Conservation (phyloP, 78 protist genomes). For the Trichosphaerium sp. region DNA sequence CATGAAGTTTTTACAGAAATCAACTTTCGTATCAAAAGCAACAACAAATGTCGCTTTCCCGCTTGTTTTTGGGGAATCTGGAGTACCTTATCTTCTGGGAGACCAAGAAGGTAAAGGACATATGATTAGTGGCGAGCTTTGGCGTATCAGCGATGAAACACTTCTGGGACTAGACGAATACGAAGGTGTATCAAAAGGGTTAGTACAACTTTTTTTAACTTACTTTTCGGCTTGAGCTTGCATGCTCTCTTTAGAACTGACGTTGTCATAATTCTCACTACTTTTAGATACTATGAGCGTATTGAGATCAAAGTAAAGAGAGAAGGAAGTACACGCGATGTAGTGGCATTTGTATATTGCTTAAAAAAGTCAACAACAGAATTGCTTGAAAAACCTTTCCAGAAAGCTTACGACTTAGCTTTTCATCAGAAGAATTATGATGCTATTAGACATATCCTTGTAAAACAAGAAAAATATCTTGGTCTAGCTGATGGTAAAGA, state of each 20-base stretch:
- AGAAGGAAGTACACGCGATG: not conserved
- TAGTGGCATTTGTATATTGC: not conserved
- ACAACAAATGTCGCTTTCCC: not conserved
- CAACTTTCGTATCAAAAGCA: not conserved
- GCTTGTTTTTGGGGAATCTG: constrained; percentile 1
- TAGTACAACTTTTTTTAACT: not conserved
- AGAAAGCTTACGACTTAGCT: not conserved
- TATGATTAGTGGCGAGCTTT: not conserved
- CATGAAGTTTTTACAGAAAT: not conserved
- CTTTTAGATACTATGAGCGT: constrained; percentile 1
- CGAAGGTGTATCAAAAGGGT: not conserved
- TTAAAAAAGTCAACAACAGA: not conserved
- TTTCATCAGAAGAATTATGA: not conserved
- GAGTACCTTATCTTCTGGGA: constrained; percentile 8
- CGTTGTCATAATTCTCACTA: not conserved
- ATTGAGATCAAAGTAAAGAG: not conserved
- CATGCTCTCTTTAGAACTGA: not conserved
- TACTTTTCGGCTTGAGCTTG: not conserved
- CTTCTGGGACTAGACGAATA: constrained; percentile 13
- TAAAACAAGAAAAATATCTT: constrained; percentile 1
- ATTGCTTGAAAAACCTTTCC: not conserved
- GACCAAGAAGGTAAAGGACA: not conserved
- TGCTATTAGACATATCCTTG: constrained; percentile 9
- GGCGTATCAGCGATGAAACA: not conserved
- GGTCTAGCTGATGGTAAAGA: too few relatives aligned